Evolutionary conservation across 2,329 filamentous ascomycete species (phyloP), one percentile per base, ranked within the genome.

Genomic region (Colletotrichum higginsianum): DNA sequence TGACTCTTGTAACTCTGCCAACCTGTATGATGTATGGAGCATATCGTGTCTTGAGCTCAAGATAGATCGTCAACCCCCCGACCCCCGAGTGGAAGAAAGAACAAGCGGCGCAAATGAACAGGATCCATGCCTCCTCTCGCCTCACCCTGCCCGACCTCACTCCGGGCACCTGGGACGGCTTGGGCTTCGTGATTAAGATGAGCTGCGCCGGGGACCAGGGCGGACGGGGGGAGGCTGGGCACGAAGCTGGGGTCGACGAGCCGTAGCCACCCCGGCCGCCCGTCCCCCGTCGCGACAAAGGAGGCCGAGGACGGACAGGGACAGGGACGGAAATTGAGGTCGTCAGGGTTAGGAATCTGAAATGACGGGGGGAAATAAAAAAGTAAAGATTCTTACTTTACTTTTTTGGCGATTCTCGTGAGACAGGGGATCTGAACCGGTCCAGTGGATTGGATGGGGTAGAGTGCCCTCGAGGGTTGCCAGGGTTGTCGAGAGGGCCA

Each of bases 111-210:
- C 64, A 53, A 71, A 68, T 71, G 58, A 60, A 5, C 9, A 68
- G 52, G 68, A 68, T 63, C 64, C 68, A 63, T 71, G 65, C 26
- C 35, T 18, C 18, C 38, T 26, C 65, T 47, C 63, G 65, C 58
- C 63, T 71, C 56, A 12, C 30, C 21, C 35, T 67, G 63, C 67
- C 58, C 60, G n/a, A 66, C 58, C 30, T 67, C 65, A 63, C 68
- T 71, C 68, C 65, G 65, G 65, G 58, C 65, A 50, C 16, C 26
- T 68, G 68, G 68, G 38, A 70, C 30, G 18, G 26, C 44, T 35
- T 61, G 64, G 65, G 52, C 26, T 40, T 23, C 58, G 56, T 35
- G 52, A 53, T 63, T 68, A 68, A 68, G 65, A 71, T 68, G 64
- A 71, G 68, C 63, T 60, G 64, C 52, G 35, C 46, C 42, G 65